Conservation (phyloP, 139 green algal genomes). For the Tetradesmus lagerheimii region DNA sequence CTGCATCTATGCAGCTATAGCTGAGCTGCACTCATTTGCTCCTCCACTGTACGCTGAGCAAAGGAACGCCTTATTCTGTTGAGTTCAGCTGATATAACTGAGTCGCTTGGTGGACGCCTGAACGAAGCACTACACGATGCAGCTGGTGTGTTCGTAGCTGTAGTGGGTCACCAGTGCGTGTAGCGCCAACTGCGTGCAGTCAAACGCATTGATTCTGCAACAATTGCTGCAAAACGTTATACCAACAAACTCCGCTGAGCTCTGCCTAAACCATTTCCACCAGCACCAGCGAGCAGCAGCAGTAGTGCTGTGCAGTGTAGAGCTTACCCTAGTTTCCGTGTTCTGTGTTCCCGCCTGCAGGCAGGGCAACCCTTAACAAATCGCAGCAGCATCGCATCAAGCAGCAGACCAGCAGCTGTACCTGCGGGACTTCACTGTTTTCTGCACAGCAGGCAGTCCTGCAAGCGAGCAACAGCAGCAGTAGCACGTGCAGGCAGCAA, state of each 20-base stretch:
- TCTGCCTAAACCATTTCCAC: too few relatives aligned
- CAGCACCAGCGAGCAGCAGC: background rate
- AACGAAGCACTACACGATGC: background rate
- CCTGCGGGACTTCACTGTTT: background rate
- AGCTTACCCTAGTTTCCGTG: background rate
- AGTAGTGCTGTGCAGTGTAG: background rate
- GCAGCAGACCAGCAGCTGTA: background rate
- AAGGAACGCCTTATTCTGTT: too few relatives aligned
- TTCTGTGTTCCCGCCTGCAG: background rate
- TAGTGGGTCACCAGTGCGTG: background rate
- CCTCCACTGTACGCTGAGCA: too few relatives aligned
- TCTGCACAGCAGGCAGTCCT: background rate
- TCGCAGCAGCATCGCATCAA: background rate
- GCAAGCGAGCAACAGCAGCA: background rate
- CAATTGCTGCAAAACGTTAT: too few relatives aligned
- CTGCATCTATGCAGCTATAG: too few relatives aligned
- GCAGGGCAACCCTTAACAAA: background rate
- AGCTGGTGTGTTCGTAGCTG: background rate
- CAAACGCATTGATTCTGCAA: too few relatives aligned
- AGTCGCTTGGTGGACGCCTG: too few relatives aligned
- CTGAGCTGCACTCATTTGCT: too few relatives aligned
- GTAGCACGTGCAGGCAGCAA: constrained; percentile 3
- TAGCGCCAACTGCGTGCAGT: too few relatives aligned
- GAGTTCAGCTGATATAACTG: too few relatives aligned
- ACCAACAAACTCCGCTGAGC: background rate